A percentile compares a stretch with the other conserved stretches of the same genome.
Conservation (phyloP, 306 rosid species). For the Biancaea sappan region DNA sequence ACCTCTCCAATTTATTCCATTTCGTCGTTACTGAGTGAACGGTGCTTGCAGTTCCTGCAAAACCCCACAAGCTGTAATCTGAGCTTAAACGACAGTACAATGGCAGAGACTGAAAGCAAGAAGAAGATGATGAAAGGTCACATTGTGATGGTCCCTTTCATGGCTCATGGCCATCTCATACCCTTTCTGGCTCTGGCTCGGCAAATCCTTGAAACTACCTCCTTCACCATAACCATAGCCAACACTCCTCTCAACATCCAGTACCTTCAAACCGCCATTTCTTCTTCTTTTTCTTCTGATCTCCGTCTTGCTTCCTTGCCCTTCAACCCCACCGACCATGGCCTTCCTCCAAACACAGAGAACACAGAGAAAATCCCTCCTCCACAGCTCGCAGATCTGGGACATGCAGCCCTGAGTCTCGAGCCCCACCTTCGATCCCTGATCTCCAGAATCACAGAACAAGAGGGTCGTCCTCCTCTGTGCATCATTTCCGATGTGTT, state of each 20-base stretch:
- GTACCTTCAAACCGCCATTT: slow-evolving; percentile 49
- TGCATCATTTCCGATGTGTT: slow-evolving; percentile 54
- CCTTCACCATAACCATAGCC: slow-evolving; percentile 61
- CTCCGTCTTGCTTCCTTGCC: slow-evolving; percentile 54
- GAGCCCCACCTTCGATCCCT: slow-evolving; percentile 49
- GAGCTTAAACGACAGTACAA: slow-evolving; percentile 14
- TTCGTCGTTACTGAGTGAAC: too few relatives aligned
- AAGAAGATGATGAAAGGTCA: slow-evolving; percentile 17
- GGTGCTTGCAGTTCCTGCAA: too few relatives aligned
- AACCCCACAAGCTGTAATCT: neutral
- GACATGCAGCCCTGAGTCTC: slow-evolving; percentile 43
- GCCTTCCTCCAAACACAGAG: slow-evolving; percentile 60
- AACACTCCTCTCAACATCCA: slow-evolving; percentile 67
- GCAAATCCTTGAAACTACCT: slow-evolving; percentile 44
- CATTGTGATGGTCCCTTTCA: slow-evolving; percentile 68
- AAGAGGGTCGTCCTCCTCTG: slow-evolving; percentile 53
- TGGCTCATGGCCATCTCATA: slow-evolving; percentile 81
- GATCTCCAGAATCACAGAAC: slow-evolving; percentile 33
- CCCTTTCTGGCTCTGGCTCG: slow-evolving; percentile 69
- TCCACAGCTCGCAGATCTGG: slow-evolving; percentile 17
- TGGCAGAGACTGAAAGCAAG: slow-evolving; percentile 11
- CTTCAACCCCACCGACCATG: slow-evolving; percentile 42
- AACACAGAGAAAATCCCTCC: slow-evolving; percentile 62
- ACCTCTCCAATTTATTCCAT: too few relatives aligned
- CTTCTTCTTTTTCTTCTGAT: slow-evolving; percentile 26